phyloP scores from a whole-genome alignment of 2,329 filamentous ascomycete species.

The Fonsecaea monophora region DNA sequence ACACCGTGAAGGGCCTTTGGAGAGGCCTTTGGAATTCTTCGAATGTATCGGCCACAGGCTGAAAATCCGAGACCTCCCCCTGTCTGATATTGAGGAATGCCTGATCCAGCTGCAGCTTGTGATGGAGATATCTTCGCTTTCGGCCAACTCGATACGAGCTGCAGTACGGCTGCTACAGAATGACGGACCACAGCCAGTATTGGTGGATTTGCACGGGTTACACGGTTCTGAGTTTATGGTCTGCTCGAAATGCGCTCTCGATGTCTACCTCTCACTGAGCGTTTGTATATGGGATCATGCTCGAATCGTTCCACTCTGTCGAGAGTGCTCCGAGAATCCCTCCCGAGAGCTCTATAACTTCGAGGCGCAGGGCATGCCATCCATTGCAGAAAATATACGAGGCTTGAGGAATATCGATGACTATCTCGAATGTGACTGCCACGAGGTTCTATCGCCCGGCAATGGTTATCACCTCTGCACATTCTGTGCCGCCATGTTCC shows the following conservation, averaged over 20 bases:
- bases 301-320: background rate
- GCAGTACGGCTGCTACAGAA: background rate
- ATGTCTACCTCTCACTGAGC: background rate
- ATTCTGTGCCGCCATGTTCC: no score
- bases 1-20: background rate
- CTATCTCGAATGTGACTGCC: background rate
- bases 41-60: constrained; percentile 1
- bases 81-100: background rate
- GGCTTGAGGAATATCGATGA: background rate
- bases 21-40: background rate
- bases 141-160: background rate
- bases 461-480: no score
- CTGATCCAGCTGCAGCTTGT: background rate
- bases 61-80: background rate
- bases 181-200: background rate
- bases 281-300: background rate
- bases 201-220: background rate
- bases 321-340: background rate
- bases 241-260: background rate
- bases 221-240: background rate
- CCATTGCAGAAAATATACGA: background rate
- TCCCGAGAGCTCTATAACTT: background rate
- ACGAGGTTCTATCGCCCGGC: background rate
- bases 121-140: background rate
- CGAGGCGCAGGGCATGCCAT: background rate